Conservation (phyloP, 257 asterid genomes). For the Solanum tacnaense region DNA sequence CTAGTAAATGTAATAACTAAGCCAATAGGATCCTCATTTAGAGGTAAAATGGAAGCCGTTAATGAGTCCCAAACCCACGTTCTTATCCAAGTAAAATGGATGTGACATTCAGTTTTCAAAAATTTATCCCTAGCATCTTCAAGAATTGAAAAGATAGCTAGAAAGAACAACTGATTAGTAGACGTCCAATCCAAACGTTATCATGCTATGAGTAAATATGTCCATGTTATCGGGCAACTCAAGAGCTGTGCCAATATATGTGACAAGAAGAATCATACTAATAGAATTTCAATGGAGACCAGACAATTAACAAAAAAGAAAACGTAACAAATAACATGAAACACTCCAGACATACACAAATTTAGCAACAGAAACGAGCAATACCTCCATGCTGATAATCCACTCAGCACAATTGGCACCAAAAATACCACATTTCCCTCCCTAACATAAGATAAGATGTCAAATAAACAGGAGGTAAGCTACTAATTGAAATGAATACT, state of each 20-base stretch:
- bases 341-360: background rate
- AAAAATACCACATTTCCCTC: constrained; percentile 89
- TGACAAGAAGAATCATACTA: background rate
- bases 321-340: background rate
- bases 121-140: background rate
- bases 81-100: background rate
- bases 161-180: background rate
- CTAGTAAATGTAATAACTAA: background rate
- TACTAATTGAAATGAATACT: background rate
- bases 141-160: background rate
- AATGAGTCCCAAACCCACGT: background rate
- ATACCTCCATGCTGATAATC: constrained; percentile 97
- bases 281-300: background rate
- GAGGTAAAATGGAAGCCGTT: background rate
- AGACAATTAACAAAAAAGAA: background rate
- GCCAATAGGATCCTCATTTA: background rate
- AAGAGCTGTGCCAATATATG: background rate
- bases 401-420: constrained; percentile 90
- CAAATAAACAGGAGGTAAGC: constrained; percentile 11
- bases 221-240: background rate
- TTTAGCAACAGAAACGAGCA: background rate
- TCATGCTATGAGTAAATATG: background rate
- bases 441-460: constrained; percentile 32
- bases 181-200: background rate
- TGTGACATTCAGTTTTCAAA: background rate